Percentiles rank a stretch among this genome's conserved stretches.
phyloP scores from a whole-genome alignment of 768 basidiomycete genomes.

The Cubamyces lactineus region DNA sequence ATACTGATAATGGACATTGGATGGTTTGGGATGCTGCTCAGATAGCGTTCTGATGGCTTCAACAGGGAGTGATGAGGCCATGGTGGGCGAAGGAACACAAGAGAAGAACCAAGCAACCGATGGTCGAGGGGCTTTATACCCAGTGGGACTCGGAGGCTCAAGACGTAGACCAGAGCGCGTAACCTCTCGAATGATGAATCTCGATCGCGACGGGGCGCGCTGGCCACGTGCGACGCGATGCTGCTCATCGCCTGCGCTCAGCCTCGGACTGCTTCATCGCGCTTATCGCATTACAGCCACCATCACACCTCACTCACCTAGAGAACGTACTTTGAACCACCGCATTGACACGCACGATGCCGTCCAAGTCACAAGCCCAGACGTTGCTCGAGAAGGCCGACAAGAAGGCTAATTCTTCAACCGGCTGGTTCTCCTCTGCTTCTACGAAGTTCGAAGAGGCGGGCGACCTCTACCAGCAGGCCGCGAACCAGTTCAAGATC shows the following conservation, averaged over 20 bases:
- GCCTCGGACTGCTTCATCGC: conserved; percentile 3
- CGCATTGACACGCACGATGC: conserved; percentile 44
- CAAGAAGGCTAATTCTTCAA: conserved; percentile 85
- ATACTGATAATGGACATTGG: conserved; percentile 74
- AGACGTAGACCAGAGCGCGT: conserved; percentile 13
- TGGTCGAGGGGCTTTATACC: conserved; percentile 7
- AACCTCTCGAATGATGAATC: conserved; percentile 14
- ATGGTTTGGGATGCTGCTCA: conserved; percentile 73
- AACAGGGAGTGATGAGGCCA: conserved; percentile 36
- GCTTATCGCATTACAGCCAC: background rate
- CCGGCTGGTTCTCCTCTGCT: conserved; percentile 87
- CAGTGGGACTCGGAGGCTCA: background rate
- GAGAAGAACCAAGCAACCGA: background rate
- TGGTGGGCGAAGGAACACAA: conserved; percentile 16
- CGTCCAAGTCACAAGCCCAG: conserved; percentile 79
- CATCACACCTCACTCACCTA: background rate
- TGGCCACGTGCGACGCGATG: conserved; percentile 24
- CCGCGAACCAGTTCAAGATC: conserved; percentile 90
- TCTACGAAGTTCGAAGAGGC: conserved; percentile 92
- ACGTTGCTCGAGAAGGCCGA: conserved; percentile 83
- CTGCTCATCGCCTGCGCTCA: conserved; percentile 5
- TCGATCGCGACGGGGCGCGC: conserved; percentile 23
- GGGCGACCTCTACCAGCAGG: conserved; percentile 92
- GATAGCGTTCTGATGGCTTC: conserved; percentile 52
- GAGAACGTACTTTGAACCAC: background rate